Base-by-base conservation (phyloP, 2,329 filamentous ascomycete species). In the Beauveria varroae region DNA sequence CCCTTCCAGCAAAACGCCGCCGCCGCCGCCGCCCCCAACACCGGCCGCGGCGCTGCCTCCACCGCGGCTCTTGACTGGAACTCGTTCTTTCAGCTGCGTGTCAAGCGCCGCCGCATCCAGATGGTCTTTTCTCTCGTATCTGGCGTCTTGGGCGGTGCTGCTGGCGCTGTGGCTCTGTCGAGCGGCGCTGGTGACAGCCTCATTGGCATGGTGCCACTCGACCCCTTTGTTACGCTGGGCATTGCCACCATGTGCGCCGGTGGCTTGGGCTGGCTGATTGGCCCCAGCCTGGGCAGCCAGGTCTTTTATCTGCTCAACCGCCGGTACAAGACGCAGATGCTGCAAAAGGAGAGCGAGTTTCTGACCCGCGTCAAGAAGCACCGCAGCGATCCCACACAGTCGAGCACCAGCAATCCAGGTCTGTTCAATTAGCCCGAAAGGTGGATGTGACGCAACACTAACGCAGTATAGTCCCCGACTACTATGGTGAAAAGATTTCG, bases 401-500 rank as follows among this genome's bases (percentile, higher is more conserved):
- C 92, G 64, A 96, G 91, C 46, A 87, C 95, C 67, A 85, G 90
- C 57, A 98, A 98, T 78, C 95, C 95, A 20, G 83, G 85, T 81
- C 74, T 63, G 77, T 70, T 30, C 22, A 34, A n/a, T 12, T 14
- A 14, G 44, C 26, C 2, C 3, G n/a, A 18, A n/a, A 16, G 4
- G 5, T n/a, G 34, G 20, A 5, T 53, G 6, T 52, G 34, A n/a
- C 20, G 14, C 16, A 20, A 51, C 52, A 20, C 67, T 72, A 63
- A 72, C 58, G 12, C 16, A 16, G 5, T 34, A n/a, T 8, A 82
- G 90, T 96, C 1, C 93, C 93, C 49, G 95, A 99, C 73, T 99
- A 96, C 77, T 99, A 99, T 71, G 95, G 95, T 69, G 95, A 99
- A 79, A 98, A 97, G 82, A 96, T 99, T 69, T 90, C 90, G 57